Base-by-base conservation (phyloP, 2,329 filamentous ascomycete species). In the Talaromyces amestolkiae region DNA sequence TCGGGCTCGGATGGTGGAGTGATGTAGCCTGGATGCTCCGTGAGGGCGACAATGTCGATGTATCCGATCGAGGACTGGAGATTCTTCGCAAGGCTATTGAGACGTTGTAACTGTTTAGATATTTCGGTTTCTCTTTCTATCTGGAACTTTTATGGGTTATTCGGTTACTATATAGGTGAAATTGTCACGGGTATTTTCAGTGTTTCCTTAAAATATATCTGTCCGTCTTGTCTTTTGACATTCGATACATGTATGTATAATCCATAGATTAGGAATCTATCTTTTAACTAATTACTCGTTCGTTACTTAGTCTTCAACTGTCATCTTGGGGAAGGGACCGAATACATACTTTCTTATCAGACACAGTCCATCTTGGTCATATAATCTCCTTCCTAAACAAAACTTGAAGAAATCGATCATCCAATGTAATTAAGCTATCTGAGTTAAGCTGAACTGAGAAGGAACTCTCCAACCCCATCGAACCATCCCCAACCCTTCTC, bases 1-100 rank as follows among this genome's bases (percentile, higher is more conserved):
- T 98, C 65, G 92, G 92, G 0, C 80, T 98, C 17, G 94, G 94
- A 0, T 80, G 96, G 71, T 85, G 95, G 76, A 98, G 94, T 74
- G 94, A 98, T 81, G 84, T 98, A 51, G 89, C 91, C 4, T 90
- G 89, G 80, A 79, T 95, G 64, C 79, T 97, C 31, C 87, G 87
- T 41, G 87, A 70, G 22, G 76, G 75, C 47, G 72, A 68, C 6
- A 37, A 41, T 17, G 72, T 74, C 17, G 77, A 75, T 8, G 73
- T 84, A 6, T 80, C 77, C 3, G 82, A 85, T 65, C 78, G 80
- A 66, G 83, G 84, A 6, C 72, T 88, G 59, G 84, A 87, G 60
- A 84, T 88, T 33, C 71, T 89, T 70, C 79, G 82, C 56, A 83
- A 81, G 71, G 85, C 85, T 62, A 85, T 89, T 68, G 83, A 84